Evolutionary conservation across 2,329 filamentous ascomycete genomes (phyloP).

Genomic region (Aureobasidium sp.): DNA sequence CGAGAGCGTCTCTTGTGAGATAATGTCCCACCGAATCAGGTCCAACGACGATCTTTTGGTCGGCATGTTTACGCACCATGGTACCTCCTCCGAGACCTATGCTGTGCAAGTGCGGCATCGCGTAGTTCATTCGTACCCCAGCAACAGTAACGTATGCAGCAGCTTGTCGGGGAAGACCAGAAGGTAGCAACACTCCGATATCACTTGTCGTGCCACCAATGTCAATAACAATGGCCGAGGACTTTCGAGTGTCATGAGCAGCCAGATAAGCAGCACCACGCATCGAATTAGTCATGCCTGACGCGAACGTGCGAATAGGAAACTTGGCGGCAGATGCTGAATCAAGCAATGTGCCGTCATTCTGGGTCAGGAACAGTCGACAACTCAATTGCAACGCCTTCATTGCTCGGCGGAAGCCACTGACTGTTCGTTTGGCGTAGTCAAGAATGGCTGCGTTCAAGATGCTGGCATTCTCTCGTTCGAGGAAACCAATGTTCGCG

Average conservation of each 20-base stretch:
- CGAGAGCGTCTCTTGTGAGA: conserved; percentile 41
- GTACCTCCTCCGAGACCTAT: conserved; percentile 54
- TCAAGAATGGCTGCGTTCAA: conserved; percentile 44
- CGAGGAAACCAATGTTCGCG: conserved; percentile 43
- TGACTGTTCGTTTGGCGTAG: conserved; percentile 41
- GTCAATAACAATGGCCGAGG: conserved; percentile 51
- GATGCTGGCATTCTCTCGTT: conserved; percentile 46
- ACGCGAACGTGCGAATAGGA: conserved; percentile 47
- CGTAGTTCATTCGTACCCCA: conserved; percentile 50
- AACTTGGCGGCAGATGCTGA: conserved; percentile 40
- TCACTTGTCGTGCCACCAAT: conserved; percentile 62
- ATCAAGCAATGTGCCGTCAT: conserved; percentile 45
- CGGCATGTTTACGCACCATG: conserved; percentile 29
- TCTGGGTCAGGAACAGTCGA: conserved; percentile 46
- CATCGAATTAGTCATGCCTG: conserved; percentile 49
- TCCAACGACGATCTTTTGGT: conserved; percentile 40
- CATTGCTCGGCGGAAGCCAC: conserved; percentile 41
- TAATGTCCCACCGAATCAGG: conserved; percentile 51
- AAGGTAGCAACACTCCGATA: conserved; percentile 52
- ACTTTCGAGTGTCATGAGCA: conserved; percentile 25
- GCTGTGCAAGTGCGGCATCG: conserved; percentile 42
- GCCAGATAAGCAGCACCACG: conserved; percentile 53
- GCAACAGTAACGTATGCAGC: conserved; percentile 55
- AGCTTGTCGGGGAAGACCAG: conserved; percentile 55
- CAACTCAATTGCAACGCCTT: conserved; percentile 39